Conservation (phyloP, 2,329 filamentous ascomycete genomes). For the Colletotrichum tropicicola region DNA sequence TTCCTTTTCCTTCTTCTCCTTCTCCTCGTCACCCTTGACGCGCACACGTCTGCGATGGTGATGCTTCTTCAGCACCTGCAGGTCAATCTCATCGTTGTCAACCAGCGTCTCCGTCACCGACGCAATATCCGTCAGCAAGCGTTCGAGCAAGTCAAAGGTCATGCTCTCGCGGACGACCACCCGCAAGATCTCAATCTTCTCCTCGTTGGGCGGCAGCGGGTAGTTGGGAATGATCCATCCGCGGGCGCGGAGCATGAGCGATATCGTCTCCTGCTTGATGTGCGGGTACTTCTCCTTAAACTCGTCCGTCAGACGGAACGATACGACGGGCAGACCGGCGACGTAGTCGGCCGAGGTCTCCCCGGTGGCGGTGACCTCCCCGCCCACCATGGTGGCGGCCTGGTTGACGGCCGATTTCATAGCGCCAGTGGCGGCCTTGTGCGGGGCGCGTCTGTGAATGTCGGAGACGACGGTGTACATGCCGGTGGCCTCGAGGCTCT, state of each 20-base stretch:
- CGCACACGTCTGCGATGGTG: constrained; percentile 11
- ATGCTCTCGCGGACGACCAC: constrained; percentile 74
- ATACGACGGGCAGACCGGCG: constrained; percentile 73
- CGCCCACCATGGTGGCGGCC: constrained; percentile 49
- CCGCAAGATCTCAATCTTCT: constrained; percentile 72
- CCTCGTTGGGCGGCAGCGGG: constrained; percentile 68
- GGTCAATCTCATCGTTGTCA: constrained; percentile 36
- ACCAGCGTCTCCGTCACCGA: constrained; percentile 69
- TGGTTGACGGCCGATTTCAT: constrained; percentile 33
- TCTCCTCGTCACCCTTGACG: constrained; percentile 22
- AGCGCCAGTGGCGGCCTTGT: constrained; percentile 25
- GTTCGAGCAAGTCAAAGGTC: constrained; percentile 73
- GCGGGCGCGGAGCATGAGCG: constrained; percentile 69
- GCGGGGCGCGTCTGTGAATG: constrained; percentile 67
- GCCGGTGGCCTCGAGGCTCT: constrained; percentile 69
- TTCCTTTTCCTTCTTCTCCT: constrained; percentile 15
- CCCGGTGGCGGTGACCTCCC: constrained; percentile 35
- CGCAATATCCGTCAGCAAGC: constrained; percentile 68
- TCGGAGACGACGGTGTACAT: constrained; percentile 74
- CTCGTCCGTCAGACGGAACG: constrained; percentile 69
- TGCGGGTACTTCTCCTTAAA: constrained; percentile 70
- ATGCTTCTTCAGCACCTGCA: constrained; percentile 27
- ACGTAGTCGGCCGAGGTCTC: constrained; percentile 68
- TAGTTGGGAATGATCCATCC: constrained; percentile 80
- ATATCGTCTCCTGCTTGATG: constrained; percentile 71